Evolutionary conservation across 2,329 filamentous ascomycete genomes (phyloP), one percentile per base, ranked within the genome.

Genomic region (Xylariaceae sp.): DNA sequence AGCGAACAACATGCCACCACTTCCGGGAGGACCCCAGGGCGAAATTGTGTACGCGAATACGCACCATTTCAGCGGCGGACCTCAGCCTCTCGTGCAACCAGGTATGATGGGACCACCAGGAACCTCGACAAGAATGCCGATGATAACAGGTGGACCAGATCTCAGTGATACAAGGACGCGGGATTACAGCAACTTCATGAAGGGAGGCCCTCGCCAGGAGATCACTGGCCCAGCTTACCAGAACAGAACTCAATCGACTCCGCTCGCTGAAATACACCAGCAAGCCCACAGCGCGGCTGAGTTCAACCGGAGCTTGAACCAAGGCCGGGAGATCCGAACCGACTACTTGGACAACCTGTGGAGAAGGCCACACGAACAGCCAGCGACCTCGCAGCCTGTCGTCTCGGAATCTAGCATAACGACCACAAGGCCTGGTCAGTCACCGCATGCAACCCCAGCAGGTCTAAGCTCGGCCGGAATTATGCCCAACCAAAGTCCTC

Each of bases 271-370:
- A 64, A 84, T 97, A 50, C 79, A 94, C 60, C 87, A 88, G 43
- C 91, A 96, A 70, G 89, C 91, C 26, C 84, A 89, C 47, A 89
- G 95, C 59, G 87, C 92, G 16, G 89, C 90, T 54, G 92, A 97
- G 63, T 95, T 87, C 74, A 97, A 92, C 74, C 90, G 94, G 64
- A 81, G 82, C 44, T 78, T 97, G 48, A 90, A 88, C 65, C 82
- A 88, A 63, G 87, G 92, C 70, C 86, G 92, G 54, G 84, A 84
- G 37, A 86, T 88, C 71, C 87, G 94, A 54, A 82, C 79, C 55
- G 86, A 92, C 54, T 95, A 90, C 62, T 77, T 95, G 60, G 85
- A 92, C 51, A 85, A 84, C 51, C 81, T 91, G 60, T 97, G 92
- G 88, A 83, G 87, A 60, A 81, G 88, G 57, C 86, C 88, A 10